Conservation (phyloP, 805 yeast genomes). For the Pichia insulana region DNA sequence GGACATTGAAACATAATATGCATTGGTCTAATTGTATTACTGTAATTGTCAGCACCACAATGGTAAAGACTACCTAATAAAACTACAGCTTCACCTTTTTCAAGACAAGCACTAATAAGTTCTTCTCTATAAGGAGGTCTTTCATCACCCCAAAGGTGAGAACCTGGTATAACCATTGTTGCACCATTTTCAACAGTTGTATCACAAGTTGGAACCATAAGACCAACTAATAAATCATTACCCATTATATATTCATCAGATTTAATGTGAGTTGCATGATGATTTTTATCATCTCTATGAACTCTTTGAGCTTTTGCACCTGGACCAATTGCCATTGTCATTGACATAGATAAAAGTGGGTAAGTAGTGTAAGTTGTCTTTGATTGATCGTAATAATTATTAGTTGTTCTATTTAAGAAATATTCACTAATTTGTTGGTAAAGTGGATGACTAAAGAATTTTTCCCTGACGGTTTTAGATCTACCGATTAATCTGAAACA, state of each 20-base stretch:
- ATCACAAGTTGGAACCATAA: conserved; percentile 14
- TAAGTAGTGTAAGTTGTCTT: conserved; percentile 12
- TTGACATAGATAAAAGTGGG: conserved; percentile 13
- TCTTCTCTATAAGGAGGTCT: conserved; percentile 21
- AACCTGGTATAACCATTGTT: conserved; percentile 26
- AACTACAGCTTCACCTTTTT: conserved; percentile 22
- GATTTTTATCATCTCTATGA: conserved; percentile 19
- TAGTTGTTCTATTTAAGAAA: conserved; percentile 9
- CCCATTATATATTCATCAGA: conserved; percentile 11
- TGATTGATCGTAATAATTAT: conserved; percentile 11
- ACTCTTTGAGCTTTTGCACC: conserved; percentile 16
- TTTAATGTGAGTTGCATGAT: conserved; percentile 16
- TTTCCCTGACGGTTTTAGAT: conserved; percentile 14
- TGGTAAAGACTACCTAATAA: conserved; percentile 22
- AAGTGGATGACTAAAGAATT: conserved; percentile 10
- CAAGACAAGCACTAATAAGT: conserved; percentile 18
- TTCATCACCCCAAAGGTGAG: conserved; percentile 26
- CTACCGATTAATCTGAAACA: conserved; percentile 15
- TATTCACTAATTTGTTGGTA: conserved; percentile 11
- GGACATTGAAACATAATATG: conserved; percentile 19
- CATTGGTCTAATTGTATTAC: conserved; percentile 18
- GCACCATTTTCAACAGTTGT: conserved; percentile 26
- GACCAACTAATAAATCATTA: conserved; percentile 15
- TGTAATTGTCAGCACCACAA: conserved; percentile 21
- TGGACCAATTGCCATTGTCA: conserved; percentile 18